Evolutionary conservation across 129 eudicot species (phyloP).

Genomic region (Artemisia annua): DNA sequence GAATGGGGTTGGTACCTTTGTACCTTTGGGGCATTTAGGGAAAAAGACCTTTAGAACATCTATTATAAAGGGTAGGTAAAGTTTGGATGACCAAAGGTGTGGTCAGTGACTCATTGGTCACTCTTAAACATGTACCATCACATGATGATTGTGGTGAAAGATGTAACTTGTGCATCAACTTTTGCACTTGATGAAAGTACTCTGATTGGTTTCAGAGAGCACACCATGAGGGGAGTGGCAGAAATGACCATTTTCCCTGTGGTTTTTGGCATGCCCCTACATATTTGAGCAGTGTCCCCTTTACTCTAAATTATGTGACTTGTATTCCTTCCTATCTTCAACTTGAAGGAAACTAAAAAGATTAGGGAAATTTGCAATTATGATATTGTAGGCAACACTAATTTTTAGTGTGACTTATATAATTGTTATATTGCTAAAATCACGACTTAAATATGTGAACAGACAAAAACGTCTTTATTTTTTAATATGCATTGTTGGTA

Average conservation of each 20-base stretch:
- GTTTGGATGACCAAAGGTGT: constrained; percentile 18
- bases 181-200: constrained; percentile 33
- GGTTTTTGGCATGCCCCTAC: constrained; percentile 20
- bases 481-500: too few relatives aligned
- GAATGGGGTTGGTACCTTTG: too few relatives aligned
- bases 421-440: too few relatives aligned
- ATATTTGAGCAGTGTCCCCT: constrained; percentile 6
- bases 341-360: background rate
- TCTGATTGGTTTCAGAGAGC: constrained; percentile 32
- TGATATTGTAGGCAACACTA: too few relatives aligned
- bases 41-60: too few relatives aligned
- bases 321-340: background rate
- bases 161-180: constrained; percentile 27
- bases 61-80: constrained; percentile 25
- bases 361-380: too few relatives aligned
- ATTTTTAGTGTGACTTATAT: too few relatives aligned
- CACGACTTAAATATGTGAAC: too few relatives aligned
- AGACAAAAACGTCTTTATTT: too few relatives aligned
- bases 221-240: constrained; percentile 29
- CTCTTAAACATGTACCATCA: constrained; percentile 26
- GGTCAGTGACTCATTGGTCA: constrained; percentile 4
- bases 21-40: too few relatives aligned
- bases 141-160: constrained; percentile 26
- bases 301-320: background rate
- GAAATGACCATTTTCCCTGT: constrained; percentile 26